Base-by-base conservation (phyloP, 1,284 basidiomycete species). In the Ceratobasidium sp. region DNA sequence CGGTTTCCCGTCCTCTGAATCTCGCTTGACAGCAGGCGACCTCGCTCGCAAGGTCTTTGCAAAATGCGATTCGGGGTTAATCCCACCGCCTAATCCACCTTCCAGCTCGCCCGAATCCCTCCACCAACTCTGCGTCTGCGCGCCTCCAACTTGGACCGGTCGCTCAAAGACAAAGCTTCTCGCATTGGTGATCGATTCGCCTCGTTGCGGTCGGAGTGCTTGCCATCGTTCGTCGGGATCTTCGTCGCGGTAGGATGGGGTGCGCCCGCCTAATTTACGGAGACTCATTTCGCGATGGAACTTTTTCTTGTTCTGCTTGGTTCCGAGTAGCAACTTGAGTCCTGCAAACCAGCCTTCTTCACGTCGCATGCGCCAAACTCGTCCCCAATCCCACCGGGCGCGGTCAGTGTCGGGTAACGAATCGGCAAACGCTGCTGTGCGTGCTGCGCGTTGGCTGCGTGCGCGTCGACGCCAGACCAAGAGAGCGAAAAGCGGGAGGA, bases 381-480 rank as follows among this genome's bases (percentile, higher is more conserved):
- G 2, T 1, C 64, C 64, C 64, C 64, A 67, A 20, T 67, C 52
- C 64, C 64, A 67, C 27, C 40, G 34, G 3, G 40, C 29, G n/a
- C 40, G 25, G 38, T 20, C 22, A 1, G 49, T 55, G 40, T 67
- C 64, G 15, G 64, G 64, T 8, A 67, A 34, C 12, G 27, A 43
- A 31, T 67, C 64, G 7, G 89, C 90, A 76, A 91, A 92, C 73
- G 78, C 79, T 15, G 82, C 83, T 1, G 91, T 93, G 47, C 80
- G 80, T 75, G 88, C 82, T 15, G 84, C 85, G 25, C 91, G 85
- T 75, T 84, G 82, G 75, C 86, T 87, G 76, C 86, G 85, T 47
- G 86, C 86, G 45, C 84, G 85, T 32, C 89, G 83, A 43, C 91
- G 85, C 85, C 87, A 91, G 74, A 82, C 82, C 79, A 86, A 82